A percentile compares a stretch with the other conserved stretches of the same genome.
Evolutionary conservation across 2,329 filamentous ascomycete genomes (phyloP).

Genomic region (Sporothrix schenckii): DNA sequence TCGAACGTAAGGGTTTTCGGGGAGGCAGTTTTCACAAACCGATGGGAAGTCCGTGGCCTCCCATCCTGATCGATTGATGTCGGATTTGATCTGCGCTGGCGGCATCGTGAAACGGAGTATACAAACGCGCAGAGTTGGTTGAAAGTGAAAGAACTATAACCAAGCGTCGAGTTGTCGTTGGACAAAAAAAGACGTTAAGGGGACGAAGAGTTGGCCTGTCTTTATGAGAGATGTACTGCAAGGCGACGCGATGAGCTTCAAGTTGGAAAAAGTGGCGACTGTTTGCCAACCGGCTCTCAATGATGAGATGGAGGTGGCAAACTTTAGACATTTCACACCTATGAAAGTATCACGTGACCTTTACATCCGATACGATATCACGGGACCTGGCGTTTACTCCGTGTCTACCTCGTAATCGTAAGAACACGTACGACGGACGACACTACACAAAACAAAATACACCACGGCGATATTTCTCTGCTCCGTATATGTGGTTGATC

Average conservation of each 20-base stretch:
- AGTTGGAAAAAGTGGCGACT: conserved; percentile 21
- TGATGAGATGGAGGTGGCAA: neutral
- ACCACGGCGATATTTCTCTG: too few relatives aligned
- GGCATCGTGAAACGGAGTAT: conserved; percentile 49
- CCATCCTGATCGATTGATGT: conserved; percentile 93
- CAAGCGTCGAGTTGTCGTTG: too few relatives aligned
- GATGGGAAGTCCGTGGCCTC: conserved; percentile 90
- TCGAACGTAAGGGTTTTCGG: conserved; percentile 96
- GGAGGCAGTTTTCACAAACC: conserved; percentile 88
- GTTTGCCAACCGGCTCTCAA: conserved; percentile 1
- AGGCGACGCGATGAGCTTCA: neutral
- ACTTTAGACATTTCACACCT: neutral
- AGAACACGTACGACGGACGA: too few relatives aligned
- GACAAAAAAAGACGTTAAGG: too few relatives aligned
- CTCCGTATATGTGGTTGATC: neutral
- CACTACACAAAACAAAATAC: too few relatives aligned
- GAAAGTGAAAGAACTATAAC: too few relatives aligned
- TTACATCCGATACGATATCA: neutral
- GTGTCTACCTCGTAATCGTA: neutral
- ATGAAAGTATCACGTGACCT: neutral
- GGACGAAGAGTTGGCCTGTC: neutral
- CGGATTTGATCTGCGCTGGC: conserved; percentile 85
- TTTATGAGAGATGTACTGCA: neutral
- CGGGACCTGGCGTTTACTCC: neutral
- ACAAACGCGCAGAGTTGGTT: too few relatives aligned